Base-by-base conservation (phyloP, 805 yeast species). In the Ascoidea asiatica region DNA sequence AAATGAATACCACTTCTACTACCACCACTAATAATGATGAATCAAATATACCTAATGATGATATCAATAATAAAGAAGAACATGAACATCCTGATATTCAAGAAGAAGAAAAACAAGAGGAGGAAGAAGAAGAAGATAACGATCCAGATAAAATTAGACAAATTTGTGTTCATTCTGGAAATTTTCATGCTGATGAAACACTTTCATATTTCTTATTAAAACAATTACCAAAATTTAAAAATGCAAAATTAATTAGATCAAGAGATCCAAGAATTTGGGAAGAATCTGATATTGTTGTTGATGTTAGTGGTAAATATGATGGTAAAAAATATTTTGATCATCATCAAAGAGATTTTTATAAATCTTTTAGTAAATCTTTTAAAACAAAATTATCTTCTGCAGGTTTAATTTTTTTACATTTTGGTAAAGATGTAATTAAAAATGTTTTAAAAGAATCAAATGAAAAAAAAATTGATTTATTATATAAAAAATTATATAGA, bases 151-250 rank as follows among this genome's bases (percentile, higher is more conserved):
- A 20, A 20, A 17, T 15, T n/a, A 8, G 41, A 6, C 20, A 39
- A 39, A 39, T 15, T 15, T 15, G 41, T 21, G 41, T 68, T 59
- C 94, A 84, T 56, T 81, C 89, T 42, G 98, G 98, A 5, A 73
- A 88, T 0, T 92, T 92, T 70, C 98, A 92, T 59, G 97, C 97
- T 8, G 98, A 92, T 61, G 98, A 92, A 62, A 79, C 95, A 8
- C 71, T 92, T 43, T 98, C 97, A 2, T 95, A 90, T 2, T 89
- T 72, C 61, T 78, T 92, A 81, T 66, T 92, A 46, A 76, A 73
- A 52, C 65, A 77, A 18, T 64, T 90, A 41, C 92, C 95, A 6
- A 69, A 72, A 59, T 92, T 63, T 61, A 57, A 72, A 41, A 68
- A 77, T 47, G 79, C 95, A 19, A 70, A 68, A 44, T 69, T 92